Evolutionary conservation across 371 early-diverging fungal species (phyloP).

Genomic region (Syncephalastrum racemosum): DNA sequence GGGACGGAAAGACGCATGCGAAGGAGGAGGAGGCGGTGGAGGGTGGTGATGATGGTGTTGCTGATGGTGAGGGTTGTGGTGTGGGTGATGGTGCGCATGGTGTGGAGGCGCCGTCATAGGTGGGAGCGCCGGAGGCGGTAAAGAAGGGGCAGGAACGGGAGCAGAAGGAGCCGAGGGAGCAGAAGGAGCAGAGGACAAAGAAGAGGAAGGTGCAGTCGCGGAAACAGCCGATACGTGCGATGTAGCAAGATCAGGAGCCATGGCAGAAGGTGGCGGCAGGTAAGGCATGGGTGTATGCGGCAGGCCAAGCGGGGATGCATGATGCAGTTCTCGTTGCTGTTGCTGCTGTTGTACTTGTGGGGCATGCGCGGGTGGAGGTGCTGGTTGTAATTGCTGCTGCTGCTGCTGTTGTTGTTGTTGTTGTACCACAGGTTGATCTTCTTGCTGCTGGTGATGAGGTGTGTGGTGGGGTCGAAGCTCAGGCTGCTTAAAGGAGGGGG

Average conservation of each 20-base stretch:
- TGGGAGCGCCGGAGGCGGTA: no score
- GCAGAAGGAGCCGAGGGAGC: background rate
- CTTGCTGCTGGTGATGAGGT: no score
- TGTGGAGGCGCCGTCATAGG: constrained; percentile 4
- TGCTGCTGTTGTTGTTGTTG: no score
- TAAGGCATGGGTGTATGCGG: background rate
- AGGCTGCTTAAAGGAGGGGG: no score
- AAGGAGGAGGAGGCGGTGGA: constrained; percentile 1
- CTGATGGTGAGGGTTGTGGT: constrained; percentile 1
- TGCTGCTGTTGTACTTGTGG: no score
- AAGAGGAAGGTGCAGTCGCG: background rate
- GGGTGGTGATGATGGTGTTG: background rate
- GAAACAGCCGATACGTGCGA: background rate
- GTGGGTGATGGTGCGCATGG: background rate
- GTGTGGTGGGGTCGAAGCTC: no score
- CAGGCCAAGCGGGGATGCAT: no score
- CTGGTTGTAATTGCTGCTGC: background rate
- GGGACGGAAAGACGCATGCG: background rate
- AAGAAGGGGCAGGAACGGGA: no score
- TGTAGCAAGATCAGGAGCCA: no score
- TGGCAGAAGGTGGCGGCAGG: constrained; percentile 4
- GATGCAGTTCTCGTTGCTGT: no score
- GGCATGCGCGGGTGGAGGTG: constrained; percentile 2
- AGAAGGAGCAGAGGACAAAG: background rate
- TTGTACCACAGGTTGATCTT: no score